Percentiles rank a stretch among this genome's conserved stretches.
Conservation (phyloP, 306 rosid genomes). For the Glycine tomentella region DNA sequence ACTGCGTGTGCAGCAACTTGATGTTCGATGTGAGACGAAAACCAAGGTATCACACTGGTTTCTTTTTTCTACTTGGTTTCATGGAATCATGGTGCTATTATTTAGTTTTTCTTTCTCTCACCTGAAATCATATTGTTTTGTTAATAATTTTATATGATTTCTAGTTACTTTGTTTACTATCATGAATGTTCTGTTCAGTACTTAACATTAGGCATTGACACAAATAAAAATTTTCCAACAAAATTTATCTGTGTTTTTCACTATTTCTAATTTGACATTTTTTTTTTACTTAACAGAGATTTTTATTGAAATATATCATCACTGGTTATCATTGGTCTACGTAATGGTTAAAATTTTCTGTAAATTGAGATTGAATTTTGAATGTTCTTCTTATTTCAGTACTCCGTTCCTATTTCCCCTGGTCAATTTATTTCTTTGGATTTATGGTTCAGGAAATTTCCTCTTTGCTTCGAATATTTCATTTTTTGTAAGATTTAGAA, state of each 20-base stretch:
- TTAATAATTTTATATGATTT: not conserved
- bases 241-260: not conserved
- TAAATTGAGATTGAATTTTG: slow-evolving; percentile 21
- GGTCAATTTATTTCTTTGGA: slow-evolving; percentile 22
- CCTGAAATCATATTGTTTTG: slow-evolving; percentile 19
- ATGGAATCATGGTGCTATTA: no score
- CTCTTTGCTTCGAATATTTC: slow-evolving; percentile 14
- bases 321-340: not conserved
- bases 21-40: slow-evolving; percentile 71
- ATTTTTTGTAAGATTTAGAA: slow-evolving; percentile 30
- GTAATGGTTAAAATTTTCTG: not conserved
- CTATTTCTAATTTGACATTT: not conserved
- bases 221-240: not conserved
- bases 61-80: slow-evolving; percentile 11
- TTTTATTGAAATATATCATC: not conserved
- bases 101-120: no score
- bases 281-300: not conserved
- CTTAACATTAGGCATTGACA: slow-evolving; percentile 10
- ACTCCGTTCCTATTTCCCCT: not conserved
- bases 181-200: not conserved
- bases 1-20: slow-evolving; percentile 72
- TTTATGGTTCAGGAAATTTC: slow-evolving; percentile 37
- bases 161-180: not conserved
- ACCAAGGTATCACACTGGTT: slow-evolving; percentile 60
- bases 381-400: slow-evolving; percentile 13